Evolutionary conservation across 78 protist genomes (phyloP).

Genomic region (Dictyostelium citrinum): DNA sequence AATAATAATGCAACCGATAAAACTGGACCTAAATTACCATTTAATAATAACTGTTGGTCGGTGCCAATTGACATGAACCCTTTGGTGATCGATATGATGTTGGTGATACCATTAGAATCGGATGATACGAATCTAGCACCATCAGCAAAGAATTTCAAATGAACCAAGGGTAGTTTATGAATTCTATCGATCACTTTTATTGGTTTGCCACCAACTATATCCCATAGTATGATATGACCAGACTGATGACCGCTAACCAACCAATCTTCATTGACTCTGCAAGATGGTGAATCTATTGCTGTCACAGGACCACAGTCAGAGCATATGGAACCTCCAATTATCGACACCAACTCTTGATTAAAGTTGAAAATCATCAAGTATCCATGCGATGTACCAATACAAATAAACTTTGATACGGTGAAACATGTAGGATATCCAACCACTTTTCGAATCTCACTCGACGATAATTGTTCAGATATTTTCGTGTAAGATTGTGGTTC

Average conservation of each 20-base stretch:
- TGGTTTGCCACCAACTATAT: conserved; percentile 38
- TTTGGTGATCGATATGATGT: background rate
- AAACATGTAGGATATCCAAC: conserved; percentile 73
- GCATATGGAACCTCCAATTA: conserved; percentile 50
- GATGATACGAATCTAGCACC: conserved; percentile 42
- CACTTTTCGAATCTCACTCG: conserved; percentile 36
- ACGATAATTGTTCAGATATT: conserved; percentile 40
- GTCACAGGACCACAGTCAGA: conserved; percentile 67
- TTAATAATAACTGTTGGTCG: conserved; percentile 65
- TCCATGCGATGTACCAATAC: conserved; percentile 75
- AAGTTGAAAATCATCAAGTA: conserved; percentile 44
- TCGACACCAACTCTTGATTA: conserved; percentile 43
- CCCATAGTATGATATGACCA: conserved; percentile 59
- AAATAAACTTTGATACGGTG: conserved; percentile 43
- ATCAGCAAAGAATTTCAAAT: conserved; percentile 53
- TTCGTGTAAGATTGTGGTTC: conserved; percentile 62
- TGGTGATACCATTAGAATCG: conserved; percentile 39
- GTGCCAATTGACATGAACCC: conserved; percentile 58
- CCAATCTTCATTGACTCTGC: conserved; percentile 72
- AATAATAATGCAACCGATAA: conserved; percentile 6
- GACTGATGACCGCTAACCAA: conserved; percentile 46
- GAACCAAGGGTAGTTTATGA: conserved; percentile 43
- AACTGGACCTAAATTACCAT: conserved; percentile 69
- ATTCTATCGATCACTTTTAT: conserved; percentile 39
- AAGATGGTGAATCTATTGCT: conserved; percentile 43